A percentile compares a stretch with the other conserved stretches of the same genome.
Conservation (phyloP, 2,329 filamentous ascomycete species). For the Ascochyta lentis region DNA sequence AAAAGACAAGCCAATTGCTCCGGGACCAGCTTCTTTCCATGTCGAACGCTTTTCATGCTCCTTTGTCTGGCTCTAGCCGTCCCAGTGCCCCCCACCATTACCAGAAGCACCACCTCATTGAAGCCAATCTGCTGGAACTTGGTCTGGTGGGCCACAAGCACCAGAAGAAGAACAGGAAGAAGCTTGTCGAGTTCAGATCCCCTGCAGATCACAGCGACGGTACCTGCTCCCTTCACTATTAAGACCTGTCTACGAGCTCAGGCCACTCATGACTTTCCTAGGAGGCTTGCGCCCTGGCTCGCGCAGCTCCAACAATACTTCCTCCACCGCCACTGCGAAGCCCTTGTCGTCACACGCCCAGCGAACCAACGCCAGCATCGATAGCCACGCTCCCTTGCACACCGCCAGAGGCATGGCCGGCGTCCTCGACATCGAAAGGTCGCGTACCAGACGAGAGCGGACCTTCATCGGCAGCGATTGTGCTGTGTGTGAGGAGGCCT, state of each 20-base stretch:
- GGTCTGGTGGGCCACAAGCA: slow-evolving; percentile 38
- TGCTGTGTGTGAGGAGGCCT: slow-evolving; percentile 92
- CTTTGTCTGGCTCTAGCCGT: slow-evolving; percentile 41
- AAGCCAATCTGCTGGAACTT: slow-evolving; percentile 45
- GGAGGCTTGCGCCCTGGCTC: slow-evolving; percentile 47
- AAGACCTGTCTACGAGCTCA: slow-evolving; percentile 45
- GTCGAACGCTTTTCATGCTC: slow-evolving; percentile 44
- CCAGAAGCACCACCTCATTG: slow-evolving; percentile 31
- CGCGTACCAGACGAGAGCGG: slow-evolving; percentile 81
- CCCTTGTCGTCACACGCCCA: slow-evolving; percentile 28
- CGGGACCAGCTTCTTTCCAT: slow-evolving; percentile 39
- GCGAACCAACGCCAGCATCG: slow-evolving; percentile 35
- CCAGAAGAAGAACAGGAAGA: slow-evolving; percentile 34
- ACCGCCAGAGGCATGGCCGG: slow-evolving; percentile 61
- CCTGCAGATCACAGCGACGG: slow-evolving; percentile 38
- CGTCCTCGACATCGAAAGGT: slow-evolving; percentile 77
- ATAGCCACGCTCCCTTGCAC: slow-evolving; percentile 39
- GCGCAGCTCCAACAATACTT: slow-evolving; percentile 39
- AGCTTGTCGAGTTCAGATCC: slow-evolving; percentile 45
- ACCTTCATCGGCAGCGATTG: slow-evolving; percentile 96
- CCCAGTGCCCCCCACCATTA: slow-evolving; percentile 29
- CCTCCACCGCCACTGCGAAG: slow-evolving; percentile 25
- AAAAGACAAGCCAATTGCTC: slow-evolving; percentile 40
- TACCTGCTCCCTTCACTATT: slow-evolving; percentile 38
- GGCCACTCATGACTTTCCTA: slow-evolving; percentile 52